phyloP scores from a whole-genome alignment of 2,329 filamentous ascomycete species.

The Aspergillus terreus region DNA sequence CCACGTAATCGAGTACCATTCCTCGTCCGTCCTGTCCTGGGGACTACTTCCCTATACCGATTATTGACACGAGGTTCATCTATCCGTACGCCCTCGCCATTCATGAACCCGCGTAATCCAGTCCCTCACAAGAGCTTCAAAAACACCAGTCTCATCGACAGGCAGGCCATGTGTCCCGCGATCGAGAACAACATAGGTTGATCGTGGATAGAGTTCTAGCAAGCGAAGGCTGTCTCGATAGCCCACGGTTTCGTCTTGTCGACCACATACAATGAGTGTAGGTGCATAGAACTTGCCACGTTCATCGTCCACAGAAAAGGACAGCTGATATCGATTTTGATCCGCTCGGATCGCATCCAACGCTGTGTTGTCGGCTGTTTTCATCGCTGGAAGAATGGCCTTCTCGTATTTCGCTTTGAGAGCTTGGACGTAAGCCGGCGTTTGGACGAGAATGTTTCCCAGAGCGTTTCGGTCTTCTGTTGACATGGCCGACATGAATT shows the following conservation, averaged over 20 bases:
- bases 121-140: slow-evolving; percentile 26
- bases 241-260: slow-evolving; percentile 25
- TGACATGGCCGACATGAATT: slow-evolving; percentile 21
- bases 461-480: slow-evolving; percentile 19
- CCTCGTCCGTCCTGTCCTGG: no score
- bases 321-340: slow-evolving; percentile 22
- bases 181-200: slow-evolving; percentile 24
- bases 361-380: slow-evolving; percentile 17
- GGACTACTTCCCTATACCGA: no score
- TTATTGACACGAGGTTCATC: background rate
- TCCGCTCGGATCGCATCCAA: slow-evolving; percentile 25
- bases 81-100: slow-evolving; percentile 14
- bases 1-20: no score
- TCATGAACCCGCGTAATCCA: slow-evolving; percentile 22
- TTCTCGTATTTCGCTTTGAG: slow-evolving; percentile 20
- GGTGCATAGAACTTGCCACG: slow-evolving; percentile 22
- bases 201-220: slow-evolving; percentile 24
- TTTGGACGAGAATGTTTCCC: slow-evolving; percentile 24
- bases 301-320: slow-evolving; percentile 13
- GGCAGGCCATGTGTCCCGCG: slow-evolving; percentile 25
- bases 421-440: slow-evolving; percentile 19
- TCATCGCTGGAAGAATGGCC: slow-evolving; percentile 13
- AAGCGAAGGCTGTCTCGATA: slow-evolving; percentile 28
- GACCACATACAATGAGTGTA: slow-evolving; percentile 25
- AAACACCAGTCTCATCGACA: slow-evolving; percentile 24